These are phyloP conservation scores for Alliaria petiolata DNA, from an alignment of 345 rosid species.

Conservation along the genomic window DNA sequence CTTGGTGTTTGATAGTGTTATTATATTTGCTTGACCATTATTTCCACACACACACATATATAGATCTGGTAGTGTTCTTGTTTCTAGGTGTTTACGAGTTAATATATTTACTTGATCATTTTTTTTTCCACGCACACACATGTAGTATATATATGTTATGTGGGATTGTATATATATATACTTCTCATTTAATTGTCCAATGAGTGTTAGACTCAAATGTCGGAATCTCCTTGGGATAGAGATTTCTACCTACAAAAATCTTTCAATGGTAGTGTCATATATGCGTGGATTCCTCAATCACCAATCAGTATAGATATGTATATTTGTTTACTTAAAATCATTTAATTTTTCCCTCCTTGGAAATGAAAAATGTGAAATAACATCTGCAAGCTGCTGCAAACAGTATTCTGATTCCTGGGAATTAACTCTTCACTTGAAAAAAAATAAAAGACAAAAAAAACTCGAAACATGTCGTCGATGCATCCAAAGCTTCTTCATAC, in stretches of 20 bases:
- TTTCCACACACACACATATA: background rate
- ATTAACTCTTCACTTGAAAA: slow-evolving; percentile 26
- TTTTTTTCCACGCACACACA: background rate
- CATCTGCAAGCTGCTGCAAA: slow-evolving; percentile 35
- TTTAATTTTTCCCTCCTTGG: slow-evolving; percentile 18
- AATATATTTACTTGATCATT: background rate
- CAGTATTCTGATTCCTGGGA: slow-evolving; percentile 26
- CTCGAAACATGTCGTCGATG: slow-evolving; percentile 42
- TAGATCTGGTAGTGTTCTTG: background rate
- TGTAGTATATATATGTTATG: background rate
- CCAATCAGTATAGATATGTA: slow-evolving; percentile 12
- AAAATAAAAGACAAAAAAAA: slow-evolving; percentile 28
- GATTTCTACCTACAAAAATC: slow-evolving; percentile 13
- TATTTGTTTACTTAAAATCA: background rate
- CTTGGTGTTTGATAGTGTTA: background rate
- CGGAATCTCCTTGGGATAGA: slow-evolving; percentile 31
- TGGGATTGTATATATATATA: background rate
- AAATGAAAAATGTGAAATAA: slow-evolving; percentile 35
- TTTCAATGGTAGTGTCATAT: background rate
- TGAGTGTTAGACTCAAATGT: slow-evolving; percentile 29
- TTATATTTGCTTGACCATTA: background rate
- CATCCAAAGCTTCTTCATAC: slow-evolving; percentile 43
- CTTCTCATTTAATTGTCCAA: slow-evolving; percentile 22
- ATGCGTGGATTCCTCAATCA: slow-evolving; percentile 1
- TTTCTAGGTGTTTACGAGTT: background rate